Base-by-base conservation (phyloP, 495 filamentous ascomycete species). In the Emericellopsis terricola region DNA sequence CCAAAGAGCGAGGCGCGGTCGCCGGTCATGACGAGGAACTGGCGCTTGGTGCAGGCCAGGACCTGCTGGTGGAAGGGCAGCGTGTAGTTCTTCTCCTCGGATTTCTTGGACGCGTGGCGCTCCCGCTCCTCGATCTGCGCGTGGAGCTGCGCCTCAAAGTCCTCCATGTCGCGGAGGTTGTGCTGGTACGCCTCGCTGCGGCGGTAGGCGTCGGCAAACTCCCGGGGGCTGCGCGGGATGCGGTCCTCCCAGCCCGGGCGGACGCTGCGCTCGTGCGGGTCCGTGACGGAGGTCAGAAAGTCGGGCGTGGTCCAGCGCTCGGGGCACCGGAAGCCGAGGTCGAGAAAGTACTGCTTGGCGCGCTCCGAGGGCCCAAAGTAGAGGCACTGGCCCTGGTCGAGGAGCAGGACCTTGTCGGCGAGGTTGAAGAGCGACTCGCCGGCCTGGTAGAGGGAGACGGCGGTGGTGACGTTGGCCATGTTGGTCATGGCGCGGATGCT, bases 221-320 rank as follows among this genome's bases (percentile, higher is more conserved):
- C 78, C 23, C 74, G 68, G 0, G 78, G 62, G 0, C 76, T 80
- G 4, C 76, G 69, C 7, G 81, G 81, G 3, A 78, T 71, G 31
- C 58, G 57, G 20, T 63, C 50, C 34, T 81, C 69, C 48, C 62
- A 78, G 0, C 78, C 81, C 1, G 56, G 40, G 1, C 68, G 63
- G 26, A 75, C 55, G 19, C 63, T 58, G 8, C 80, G 69, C 33
- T 81, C 72, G 17, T 65, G 55, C 3, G 71, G 62, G 29, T 76
- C 76, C 8, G 77, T 81, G 44, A 84, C 64, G 3, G 74, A 76
- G 0, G 78, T 83, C 5, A 83, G 52, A 45, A 82, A 84, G 45
- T 83, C 79, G 13, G 74, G 68, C 0, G 69, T 76, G 0, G 70
- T 76, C 45, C 68, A 62, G 1, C 71, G 50, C 0, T 60, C 48